phyloP scores from a whole-genome alignment of 177 flowering plant species.

The Telopea speciosissima region DNA sequence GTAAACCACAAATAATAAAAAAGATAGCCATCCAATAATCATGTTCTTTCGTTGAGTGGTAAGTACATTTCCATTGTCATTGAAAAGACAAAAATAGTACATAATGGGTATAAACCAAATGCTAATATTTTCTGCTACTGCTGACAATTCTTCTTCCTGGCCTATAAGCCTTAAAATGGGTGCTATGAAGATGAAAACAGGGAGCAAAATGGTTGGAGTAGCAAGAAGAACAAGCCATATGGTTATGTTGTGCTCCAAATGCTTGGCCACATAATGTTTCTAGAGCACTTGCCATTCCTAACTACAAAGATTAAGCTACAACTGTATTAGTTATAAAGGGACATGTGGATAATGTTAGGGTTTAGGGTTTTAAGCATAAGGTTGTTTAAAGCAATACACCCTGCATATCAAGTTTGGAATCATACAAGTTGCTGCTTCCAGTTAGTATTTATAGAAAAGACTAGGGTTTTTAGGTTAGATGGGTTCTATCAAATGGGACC shows the following conservation, averaged over 20 bases:
- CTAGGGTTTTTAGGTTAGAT: too few species aligned
- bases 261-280: conserved; percentile 31
- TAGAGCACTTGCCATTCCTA: conserved; percentile 23
- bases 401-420: too few species aligned
- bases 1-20: conserved; percentile 14
- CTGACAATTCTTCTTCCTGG: conserved; percentile 27
- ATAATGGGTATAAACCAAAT: conserved; percentile 40
- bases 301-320: conserved; percentile 2
- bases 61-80: conserved; percentile 33
- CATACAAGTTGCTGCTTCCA: too few species aligned
- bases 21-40: conserved; percentile 27
- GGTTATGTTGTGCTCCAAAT: conserved; percentile 24
- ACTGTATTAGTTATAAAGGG: too few species aligned
- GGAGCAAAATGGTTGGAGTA: conserved; percentile 7
- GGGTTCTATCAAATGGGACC: too few species aligned
- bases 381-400: too few species aligned
- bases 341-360: background rate
- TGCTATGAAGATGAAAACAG: conserved; percentile 10
- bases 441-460: too few species aligned
- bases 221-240: conserved; percentile 17
- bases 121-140: conserved; percentile 26
- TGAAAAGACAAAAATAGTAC: conserved; percentile 8
- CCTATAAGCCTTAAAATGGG: conserved; percentile 18
- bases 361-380: too few species aligned
- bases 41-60: conserved; percentile 42